Evolutionary conservation across 495 filamentous ascomycete species (phyloP).

Genomic region (Annulohypoxylon moriforme): DNA sequence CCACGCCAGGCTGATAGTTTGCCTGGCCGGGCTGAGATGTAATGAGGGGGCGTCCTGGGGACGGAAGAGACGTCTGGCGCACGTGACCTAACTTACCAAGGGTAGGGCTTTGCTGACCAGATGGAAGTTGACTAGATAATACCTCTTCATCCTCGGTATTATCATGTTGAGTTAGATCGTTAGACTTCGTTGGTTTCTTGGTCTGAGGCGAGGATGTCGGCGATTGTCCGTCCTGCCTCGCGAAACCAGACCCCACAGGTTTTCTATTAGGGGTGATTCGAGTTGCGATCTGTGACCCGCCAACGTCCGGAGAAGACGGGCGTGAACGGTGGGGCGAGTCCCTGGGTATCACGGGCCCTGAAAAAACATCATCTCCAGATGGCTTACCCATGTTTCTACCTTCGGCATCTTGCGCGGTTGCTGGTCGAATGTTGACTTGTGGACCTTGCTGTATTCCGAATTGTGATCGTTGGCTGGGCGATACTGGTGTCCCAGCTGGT

Average conservation of each 20-base stretch:
- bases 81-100: slow-evolving; percentile 41
- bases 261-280: slow-evolving; percentile 45
- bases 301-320: slow-evolving; percentile 23
- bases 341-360: slow-evolving; percentile 15
- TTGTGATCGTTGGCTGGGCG: slow-evolving; percentile 23
- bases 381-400: slow-evolving; percentile 1
- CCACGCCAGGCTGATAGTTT: slow-evolving; percentile 11
- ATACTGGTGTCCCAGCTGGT: slow-evolving; percentile 13
- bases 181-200: neutral
- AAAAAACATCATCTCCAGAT: slow-evolving; percentile 11
- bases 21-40: slow-evolving; percentile 35
- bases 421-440: slow-evolving; percentile 26
- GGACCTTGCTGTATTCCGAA: slow-evolving; percentile 28
- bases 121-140: slow-evolving; percentile 40
- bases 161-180: slow-evolving; percentile 24
- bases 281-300: slow-evolving; percentile 7
- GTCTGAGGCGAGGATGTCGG: slow-evolving; percentile 11
- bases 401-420: slow-evolving; percentile 11
- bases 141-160: slow-evolving; percentile 32
- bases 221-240: slow-evolving; percentile 28
- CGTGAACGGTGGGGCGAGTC: slow-evolving; percentile 32
- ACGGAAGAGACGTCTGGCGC: slow-evolving; percentile 44
- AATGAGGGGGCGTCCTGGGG: slow-evolving; percentile 37
- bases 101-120: slow-evolving; percentile 43
- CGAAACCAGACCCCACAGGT: slow-evolving; percentile 39